Evolutionary conservation across 495 filamentous ascomycete species (phyloP), one percentile per base, ranked within the genome.

Genomic region (Lophiostoma macrostomum): DNA sequence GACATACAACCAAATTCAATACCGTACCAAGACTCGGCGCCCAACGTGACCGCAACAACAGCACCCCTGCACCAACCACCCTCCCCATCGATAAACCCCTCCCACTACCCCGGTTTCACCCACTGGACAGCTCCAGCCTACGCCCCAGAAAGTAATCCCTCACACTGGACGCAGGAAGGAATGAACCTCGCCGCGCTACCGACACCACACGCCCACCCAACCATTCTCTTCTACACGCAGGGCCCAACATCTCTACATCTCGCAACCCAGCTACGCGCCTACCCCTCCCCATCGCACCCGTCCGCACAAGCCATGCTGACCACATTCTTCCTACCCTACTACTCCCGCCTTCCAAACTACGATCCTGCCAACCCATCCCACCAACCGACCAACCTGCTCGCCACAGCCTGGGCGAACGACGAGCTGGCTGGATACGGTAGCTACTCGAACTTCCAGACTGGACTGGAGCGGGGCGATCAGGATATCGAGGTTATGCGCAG

Each of bases 201-300:
- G 0, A 53, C 60, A 0, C 63, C 73, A 0, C 77, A 70, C 59
- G 76, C 83, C 4, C 91, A 95, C 27, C 87, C 93, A 11, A 96
- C 90, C 2, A 76, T 98, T 16, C 78, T 98, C 20, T 98, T 94
- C 76, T 98, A 98, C 75, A 83, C 84, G 53, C 90, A 85, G 63
- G 93, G 91, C 5, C 68, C 74, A 30, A 77, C 75, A 48, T 70
- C 74, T 35, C 64, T 69, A 0, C 66, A 81, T 52, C 72, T 85
- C 46, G 77, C 82, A 11, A 64, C 67, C 5, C 56, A 71, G 12
- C 64, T 80, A 12, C 48, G 56, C 12, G 32, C 55, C 22, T 82
- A 72, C 18, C 64, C 61, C 54, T 73, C 68, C 55, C 64, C 80
- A 11, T 72, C 73, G 0, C 59, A 74, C 16, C 56, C 56, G 2